These are phyloP conservation scores for Euphorbia celastroides DNA, from an alignment of 441 rosid genomes.

Conservation along the genomic window DNA sequence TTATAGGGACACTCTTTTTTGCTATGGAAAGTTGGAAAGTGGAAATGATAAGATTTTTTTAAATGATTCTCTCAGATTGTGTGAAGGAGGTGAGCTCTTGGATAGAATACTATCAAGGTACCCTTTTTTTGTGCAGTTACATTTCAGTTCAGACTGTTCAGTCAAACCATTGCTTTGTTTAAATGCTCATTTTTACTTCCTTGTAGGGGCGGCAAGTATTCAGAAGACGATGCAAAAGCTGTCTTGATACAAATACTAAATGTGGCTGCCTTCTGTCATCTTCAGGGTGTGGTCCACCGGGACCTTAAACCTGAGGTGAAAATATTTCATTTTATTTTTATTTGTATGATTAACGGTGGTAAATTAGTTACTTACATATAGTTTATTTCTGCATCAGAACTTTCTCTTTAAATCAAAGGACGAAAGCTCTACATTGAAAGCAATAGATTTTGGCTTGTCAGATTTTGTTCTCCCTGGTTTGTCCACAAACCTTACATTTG, in stretches of 20 bases:
- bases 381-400: conserved; percentile 61
- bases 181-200: conserved; percentile 16
- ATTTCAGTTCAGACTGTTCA: neutral
- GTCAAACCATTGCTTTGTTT: neutral
- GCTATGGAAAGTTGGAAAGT: neutral
- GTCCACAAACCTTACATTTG: conserved; percentile 1
- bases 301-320: conserved; percentile 99
- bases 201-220: conserved; percentile 94
- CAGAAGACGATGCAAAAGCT: conserved; percentile 89
- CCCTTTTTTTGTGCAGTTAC: neutral
- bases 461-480: conserved; percentile 96
- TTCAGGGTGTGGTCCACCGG: conserved; percentile 96
- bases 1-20: neutral
- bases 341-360: neutral
- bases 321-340: neutral
- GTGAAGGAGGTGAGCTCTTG: conserved; percentile 98
- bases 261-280: conserved; percentile 92
- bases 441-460: conserved; percentile 95
- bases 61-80: conserved; percentile 49
- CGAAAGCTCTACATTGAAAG: conserved; percentile 73
- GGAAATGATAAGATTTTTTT: neutral
- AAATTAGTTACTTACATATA: no score
- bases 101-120: conserved; percentile 98
- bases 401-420: conserved; percentile 79
- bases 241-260: conserved; percentile 82